Evolutionary conservation across 2,329 filamentous ascomycete genomes (phyloP).

Genomic region (Colletotrichum tabaci): DNA sequence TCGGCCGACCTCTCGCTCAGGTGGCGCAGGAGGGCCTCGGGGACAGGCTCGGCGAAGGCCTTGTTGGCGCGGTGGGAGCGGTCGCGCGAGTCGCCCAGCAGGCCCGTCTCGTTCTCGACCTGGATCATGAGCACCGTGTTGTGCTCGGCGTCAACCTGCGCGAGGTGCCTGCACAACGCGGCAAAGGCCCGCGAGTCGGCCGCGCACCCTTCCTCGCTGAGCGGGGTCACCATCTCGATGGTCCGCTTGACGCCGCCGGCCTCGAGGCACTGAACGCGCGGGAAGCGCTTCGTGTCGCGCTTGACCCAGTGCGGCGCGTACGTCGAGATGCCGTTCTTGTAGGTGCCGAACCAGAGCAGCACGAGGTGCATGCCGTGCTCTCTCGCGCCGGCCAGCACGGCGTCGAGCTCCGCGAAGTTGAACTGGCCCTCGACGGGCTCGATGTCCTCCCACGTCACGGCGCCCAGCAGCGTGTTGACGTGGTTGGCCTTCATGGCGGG

Average conservation of each 20-base stretch:
- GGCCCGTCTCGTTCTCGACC: slow-evolving; percentile 69
- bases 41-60: slow-evolving; percentile 55
- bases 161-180: slow-evolving; percentile 51
- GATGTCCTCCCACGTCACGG: slow-evolving; percentile 55
- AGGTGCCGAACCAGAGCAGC: slow-evolving; percentile 57
- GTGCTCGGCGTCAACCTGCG: slow-evolving; percentile 60
- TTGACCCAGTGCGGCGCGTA: slow-evolving; percentile 55
- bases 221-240: slow-evolving; percentile 52
- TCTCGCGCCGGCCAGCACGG: slow-evolving; percentile 50
- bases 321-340: slow-evolving; percentile 57
- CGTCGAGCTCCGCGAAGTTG: slow-evolving; percentile 53
- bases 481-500: slow-evolving; percentile 50
- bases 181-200: slow-evolving; percentile 53
- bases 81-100: slow-evolving; percentile 67
- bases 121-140: slow-evolving; percentile 70
- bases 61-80: slow-evolving; percentile 57
- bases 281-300: slow-evolving; percentile 53
- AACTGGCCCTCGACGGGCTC: slow-evolving; percentile 54
- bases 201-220: slow-evolving; percentile 48
- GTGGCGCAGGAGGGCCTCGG: slow-evolving; percentile 47
- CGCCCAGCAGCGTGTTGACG: slow-evolving; percentile 56
- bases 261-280: slow-evolving; percentile 51
- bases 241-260: slow-evolving; percentile 51
- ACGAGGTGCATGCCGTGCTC: slow-evolving; percentile 53
- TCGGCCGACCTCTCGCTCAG: slow-evolving; percentile 43